phyloP scores from a whole-genome alignment of 2,329 filamentous ascomycete genomes.

The Balansia obtecta region DNA sequence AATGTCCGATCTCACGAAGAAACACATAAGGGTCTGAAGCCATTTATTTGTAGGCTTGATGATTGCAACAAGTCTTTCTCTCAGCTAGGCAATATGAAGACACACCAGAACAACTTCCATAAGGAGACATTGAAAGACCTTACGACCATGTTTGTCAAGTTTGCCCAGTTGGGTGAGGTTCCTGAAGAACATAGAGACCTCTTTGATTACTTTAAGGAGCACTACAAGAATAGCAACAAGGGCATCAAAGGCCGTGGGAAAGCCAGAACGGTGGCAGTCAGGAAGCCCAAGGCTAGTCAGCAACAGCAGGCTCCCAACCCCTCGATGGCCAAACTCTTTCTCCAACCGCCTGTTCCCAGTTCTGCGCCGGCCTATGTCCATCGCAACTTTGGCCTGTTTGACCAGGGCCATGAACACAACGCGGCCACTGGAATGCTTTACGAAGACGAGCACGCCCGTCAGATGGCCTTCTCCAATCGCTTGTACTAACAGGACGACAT shows the following conservation, averaged over 20 bases:
- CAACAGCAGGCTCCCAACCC: conserved; percentile 11
- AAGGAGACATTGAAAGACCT: conserved; percentile 57
- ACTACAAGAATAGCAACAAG: conserved; percentile 99
- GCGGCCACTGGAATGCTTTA: conserved; percentile 25
- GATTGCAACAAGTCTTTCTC: conserved; percentile 81
- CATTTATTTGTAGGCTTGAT: conserved; percentile 70
- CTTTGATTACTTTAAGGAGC: conserved; percentile 68
- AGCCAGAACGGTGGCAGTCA: conserved; percentile 50
- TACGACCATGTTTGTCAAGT: conserved; percentile 55
- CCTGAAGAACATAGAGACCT: conserved; percentile 58
- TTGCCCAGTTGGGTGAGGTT: conserved; percentile 44
- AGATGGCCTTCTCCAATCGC: conserved; percentile 30
- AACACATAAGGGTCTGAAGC: conserved; percentile 66
- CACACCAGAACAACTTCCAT: conserved; percentile 93
- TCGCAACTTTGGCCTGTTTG: conserved; percentile 31
- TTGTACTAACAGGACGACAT: conserved; percentile 23
- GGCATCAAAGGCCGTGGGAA: conserved; percentile 94
- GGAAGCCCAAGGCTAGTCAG: conserved; percentile 17
- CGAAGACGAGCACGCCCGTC: conserved; percentile 29
- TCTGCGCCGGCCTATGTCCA: conserved; percentile 19
- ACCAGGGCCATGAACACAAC: conserved; percentile 27
- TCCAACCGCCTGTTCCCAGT: conserved; percentile 14
- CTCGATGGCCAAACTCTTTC: conserved; percentile 15
- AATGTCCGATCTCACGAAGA: conserved; percentile 77
- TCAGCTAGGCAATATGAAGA: conserved; percentile 86